A percentile compares a stretch with the other conserved stretches of the same genome.
These are phyloP conservation scores for Talaromyces sp. DNA, from an alignment of 2,329 filamentous ascomycete species.

Conservation along the genomic window DNA sequence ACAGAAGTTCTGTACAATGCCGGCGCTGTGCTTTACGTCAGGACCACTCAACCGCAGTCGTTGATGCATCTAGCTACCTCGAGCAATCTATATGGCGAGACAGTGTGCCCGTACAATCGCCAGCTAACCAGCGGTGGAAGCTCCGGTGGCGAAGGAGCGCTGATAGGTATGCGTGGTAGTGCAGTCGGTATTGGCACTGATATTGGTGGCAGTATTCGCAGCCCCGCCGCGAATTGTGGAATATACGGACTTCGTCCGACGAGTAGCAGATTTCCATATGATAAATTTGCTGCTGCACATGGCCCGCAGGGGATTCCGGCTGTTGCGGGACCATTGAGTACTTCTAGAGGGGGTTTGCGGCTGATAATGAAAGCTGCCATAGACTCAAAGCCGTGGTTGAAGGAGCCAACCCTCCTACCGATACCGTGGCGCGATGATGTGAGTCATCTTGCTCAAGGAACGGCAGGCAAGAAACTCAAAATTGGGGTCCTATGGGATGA, in stretches of 20 bases:
- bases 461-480: conserved; percentile 46
- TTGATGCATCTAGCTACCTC: conserved; percentile 54
- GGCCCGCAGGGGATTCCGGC: conserved; percentile 21
- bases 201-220: conserved; percentile 34
- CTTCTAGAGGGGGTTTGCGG: conserved; percentile 26
- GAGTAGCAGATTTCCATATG: conserved; percentile 1
- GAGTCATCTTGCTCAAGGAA: not conserved
- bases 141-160: conserved; percentile 35
- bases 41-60: conserved; percentile 58
- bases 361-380: conserved; percentile 33
- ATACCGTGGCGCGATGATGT: conserved; percentile 32
- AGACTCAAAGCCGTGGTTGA: conserved; percentile 27
- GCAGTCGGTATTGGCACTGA: conserved; percentile 34
- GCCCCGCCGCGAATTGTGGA: conserved; percentile 35
- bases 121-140: conserved; percentile 29
- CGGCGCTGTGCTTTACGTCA: conserved; percentile 55
- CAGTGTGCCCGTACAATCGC: conserved; percentile 29
- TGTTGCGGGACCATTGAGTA: conserved; percentile 29
- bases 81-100: conserved; percentile 31
- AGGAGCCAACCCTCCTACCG: conserved; percentile 37
- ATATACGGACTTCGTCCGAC: conserved; percentile 37
- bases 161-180: conserved; percentile 35
- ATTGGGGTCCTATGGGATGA: conserved; percentile 15
- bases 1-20: conserved; percentile 9
- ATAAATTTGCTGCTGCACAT: not conserved